Base-by-base conservation (phyloP, 176 grass and related monocot genomes). In the Hordeum vulgare region DNA sequence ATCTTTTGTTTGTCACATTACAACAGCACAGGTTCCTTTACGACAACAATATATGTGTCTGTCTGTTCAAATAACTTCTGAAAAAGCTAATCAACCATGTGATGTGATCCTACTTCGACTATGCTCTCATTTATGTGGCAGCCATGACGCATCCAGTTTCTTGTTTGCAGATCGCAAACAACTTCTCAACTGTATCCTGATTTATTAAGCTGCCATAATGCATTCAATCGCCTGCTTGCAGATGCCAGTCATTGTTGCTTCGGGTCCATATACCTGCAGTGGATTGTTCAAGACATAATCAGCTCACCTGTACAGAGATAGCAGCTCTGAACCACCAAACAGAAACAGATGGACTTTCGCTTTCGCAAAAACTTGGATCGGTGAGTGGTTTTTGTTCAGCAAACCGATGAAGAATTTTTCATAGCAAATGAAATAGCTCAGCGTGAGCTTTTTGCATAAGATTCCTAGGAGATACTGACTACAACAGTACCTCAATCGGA, bases 201-300 rank as follows among this genome's bases (percentile, higher is more conserved):
- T 78, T 86, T 78, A 89, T 70, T 74, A 92, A 33, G 92, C 88
- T 56, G 88, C 79, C 95, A 91, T 92, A 60, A 94, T 71, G 75
- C 95, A 97, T 81, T 97, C 90, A 86, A 97, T 97, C 80, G 95
- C 95, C 79, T 94, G 74, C 31, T 94, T 97, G 90, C 92, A 97
- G 61, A 97, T 97, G 70, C 92, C 90, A 8, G 95, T 97, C 95
- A 94, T 94, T 18, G 95, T 97, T 42, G 81, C 95, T 80, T 97
- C 95, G 23, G 95, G 92, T 2, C 95, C 95, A 81, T 94, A 97
- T 23, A 97, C 92, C 95, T 97, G 85, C 21, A 81, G 75, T 73
- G 25, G 18, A 66, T 69, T 57, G 44, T 61, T 71, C 29, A 89
- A 44, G 33, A 10, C n/a, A 80, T 5, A 75, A 83, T 80, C 15